Base-by-base conservation (phyloP, 495 filamentous ascomycete genomes). In the Penicillium canescens region DNA sequence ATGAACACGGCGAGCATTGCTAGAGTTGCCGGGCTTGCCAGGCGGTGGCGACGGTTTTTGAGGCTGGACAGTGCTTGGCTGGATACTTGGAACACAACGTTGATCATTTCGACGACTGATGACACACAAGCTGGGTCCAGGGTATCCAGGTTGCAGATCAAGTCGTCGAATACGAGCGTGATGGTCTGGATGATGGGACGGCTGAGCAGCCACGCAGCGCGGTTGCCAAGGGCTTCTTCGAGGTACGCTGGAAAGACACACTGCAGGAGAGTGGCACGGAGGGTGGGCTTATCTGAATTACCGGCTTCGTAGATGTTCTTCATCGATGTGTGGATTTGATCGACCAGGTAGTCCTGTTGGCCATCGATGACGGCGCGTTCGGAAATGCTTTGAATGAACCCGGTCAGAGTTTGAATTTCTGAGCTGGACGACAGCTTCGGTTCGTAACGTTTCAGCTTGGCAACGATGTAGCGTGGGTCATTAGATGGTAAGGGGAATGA, bases 381-480 rank as follows among this genome's bases (percentile, higher is more conserved):
- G 7, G 77, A 82, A 10, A 88, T 75, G 11, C 81, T 79, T 56
- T 89, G 85, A 10, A 89, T 61, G 64, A 88, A 90, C 10, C 70
- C 70, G 16, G 76, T 79, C 20, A 91, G 70, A 38, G 84, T 73
- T 48, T 85, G 85, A 4, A 77, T 70, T 10, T 76, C 74, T 48
- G 79, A 77, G 16, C 69, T 53, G 18, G 81, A 71, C 7, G 68
- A 65, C 8, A 89, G 71, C 54, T 81, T 85, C 5, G 83, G 72
- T 12, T 78, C 84, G 53, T 88, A 90, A 50, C 82, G 77, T 57
- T 82, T 84, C 47, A 90, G 69, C 51, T 78, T 77, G 8, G 85
- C 86, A 16, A 88, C 82, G 31, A 90, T 83, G 66, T 90, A 90
- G 1, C 75, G 80, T 4, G 87, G 87, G 55, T 90, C 87, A 0